Base-by-base conservation (phyloP, 306 rosid species). In the Carpinus fangiana region DNA sequence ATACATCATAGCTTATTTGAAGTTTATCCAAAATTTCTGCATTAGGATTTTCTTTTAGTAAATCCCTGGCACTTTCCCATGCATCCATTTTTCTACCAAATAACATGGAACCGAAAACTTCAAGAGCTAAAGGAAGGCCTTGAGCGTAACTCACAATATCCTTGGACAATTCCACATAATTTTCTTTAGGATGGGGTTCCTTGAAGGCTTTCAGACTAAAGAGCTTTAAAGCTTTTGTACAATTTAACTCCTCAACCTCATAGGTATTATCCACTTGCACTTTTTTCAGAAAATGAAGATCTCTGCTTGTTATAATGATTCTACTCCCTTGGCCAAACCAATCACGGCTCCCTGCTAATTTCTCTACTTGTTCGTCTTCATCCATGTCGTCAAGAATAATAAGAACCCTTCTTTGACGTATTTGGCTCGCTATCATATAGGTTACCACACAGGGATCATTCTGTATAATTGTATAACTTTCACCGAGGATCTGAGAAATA, bases 151-250 rank as follows among this genome's bases (percentile, higher is more conserved):
- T 9, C 23, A 81, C 57, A 0, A 76, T 36, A 21, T 7, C 36
- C 72, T 23, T 13, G 0, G 84, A 76, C 43, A 81, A 45, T 61
- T 81, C 5, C 9, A 71, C 8, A 62, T 28, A 76, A 20, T 34
- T 75, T 16, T 70, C 69, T 50, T 70, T 14, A 4, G 68, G 74
- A 8, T 65, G 38, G 0, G 26, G 12, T 26, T 43, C 18, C 38
- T 71, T 61, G 28, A 81, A 81, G 3, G 84, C 80, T 26, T 76
- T 64, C 26, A 64, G n/a, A 70, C 48, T 57, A 41, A 81, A 81
- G 52, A 81, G 77, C 14, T 61, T 61, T 60, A 76, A 31, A 28
- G 84, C 61, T 28, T 81, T 81, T 61, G 36, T 2, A 38, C 13
- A 1, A 18, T 12, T 52, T 18, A 76, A 72, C 64, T 5, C 9